Evolutionary conservation across 805 yeast species (phyloP).

Genomic region (Candida michaelii): DNA sequence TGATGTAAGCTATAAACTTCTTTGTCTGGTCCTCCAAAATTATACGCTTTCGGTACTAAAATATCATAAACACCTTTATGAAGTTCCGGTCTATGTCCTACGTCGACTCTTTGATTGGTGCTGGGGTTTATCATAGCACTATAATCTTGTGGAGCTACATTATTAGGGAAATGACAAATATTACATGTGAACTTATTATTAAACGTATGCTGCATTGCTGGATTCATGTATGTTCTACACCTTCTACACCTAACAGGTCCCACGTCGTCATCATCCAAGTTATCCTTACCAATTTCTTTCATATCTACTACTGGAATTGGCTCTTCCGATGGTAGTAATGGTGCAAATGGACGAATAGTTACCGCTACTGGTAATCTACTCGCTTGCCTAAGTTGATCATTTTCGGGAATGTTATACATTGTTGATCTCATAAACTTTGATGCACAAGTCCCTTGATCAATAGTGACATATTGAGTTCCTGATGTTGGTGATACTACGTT

Average conservation of each 20-base stretch:
- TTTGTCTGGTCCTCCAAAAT: constrained; percentile 40
- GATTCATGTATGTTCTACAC: constrained; percentile 88
- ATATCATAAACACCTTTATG: constrained; percentile 83
- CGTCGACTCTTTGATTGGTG: constrained; percentile 59
- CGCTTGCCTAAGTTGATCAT: constrained; percentile 64
- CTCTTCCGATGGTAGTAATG: constrained; percentile 45
- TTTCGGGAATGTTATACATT: constrained; percentile 78
- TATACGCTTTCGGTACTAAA: constrained; percentile 71
- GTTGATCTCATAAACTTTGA: constrained; percentile 78
- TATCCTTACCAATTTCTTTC: constrained; percentile 33
- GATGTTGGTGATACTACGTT: constrained; percentile 83
- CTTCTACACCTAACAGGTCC: constrained; percentile 90
- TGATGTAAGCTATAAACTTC: constrained; percentile 56
- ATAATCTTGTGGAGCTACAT: constrained; percentile 67
- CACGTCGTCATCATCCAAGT: constrained; percentile 26
- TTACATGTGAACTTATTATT: constrained; percentile 76
- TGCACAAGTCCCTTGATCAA: constrained; percentile 83
- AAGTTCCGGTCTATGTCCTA: constrained; percentile 68
- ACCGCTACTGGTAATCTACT: constrained; percentile 82
- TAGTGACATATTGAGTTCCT: constrained; percentile 63
- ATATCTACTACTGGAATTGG: constrained; percentile 71
- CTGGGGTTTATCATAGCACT: constrained; percentile 53
- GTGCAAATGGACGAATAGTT: constrained; percentile 83
- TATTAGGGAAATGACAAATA: constrained; percentile 74
- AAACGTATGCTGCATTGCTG: constrained; percentile 67